Evolutionary conservation across 2,329 filamentous ascomycete species (phyloP).

Genomic region (Trichoderma sp.): DNA sequence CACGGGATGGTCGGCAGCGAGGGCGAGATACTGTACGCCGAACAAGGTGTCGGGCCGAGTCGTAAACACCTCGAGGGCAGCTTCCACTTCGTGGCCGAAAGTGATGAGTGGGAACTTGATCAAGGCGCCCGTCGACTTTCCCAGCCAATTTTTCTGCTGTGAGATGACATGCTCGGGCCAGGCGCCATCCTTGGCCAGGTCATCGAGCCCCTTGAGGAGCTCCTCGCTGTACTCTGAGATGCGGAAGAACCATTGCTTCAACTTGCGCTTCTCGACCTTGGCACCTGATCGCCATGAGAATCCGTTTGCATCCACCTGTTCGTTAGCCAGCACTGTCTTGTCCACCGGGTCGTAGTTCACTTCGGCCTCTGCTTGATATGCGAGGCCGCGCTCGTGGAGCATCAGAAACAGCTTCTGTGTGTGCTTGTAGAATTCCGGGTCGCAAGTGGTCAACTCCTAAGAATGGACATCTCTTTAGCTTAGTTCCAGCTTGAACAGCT

Average conservation of each 20-base stretch:
- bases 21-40: constrained; percentile 80
- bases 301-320: constrained; percentile 87
- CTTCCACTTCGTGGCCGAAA: constrained; percentile 44
- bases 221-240: constrained; percentile 78
- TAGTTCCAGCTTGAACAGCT: neutral
- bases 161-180: constrained; percentile 84
- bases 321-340: constrained; percentile 86
- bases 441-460: constrained; percentile 82
- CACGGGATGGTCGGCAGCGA: constrained; percentile 72
- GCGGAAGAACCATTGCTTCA: constrained; percentile 89
- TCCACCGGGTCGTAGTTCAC: constrained; percentile 93
- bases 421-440: constrained; percentile 84
- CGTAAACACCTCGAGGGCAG: constrained; percentile 73
- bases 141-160: constrained; percentile 89
- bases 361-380: constrained; percentile 79
- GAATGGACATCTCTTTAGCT: neutral
- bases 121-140: constrained; percentile 72
- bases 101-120: constrained; percentile 68
- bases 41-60: constrained; percentile 86
- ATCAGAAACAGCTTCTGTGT: constrained; percentile 84
- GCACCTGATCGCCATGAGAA: constrained; percentile 86
- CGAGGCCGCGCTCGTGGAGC: constrained; percentile 72
- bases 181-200: constrained; percentile 60
- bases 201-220: constrained; percentile 70
- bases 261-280: constrained; percentile 73